Base-by-base conservation (phyloP, 768 basidiomycete genomes). In the Leccinum olivaceopallidum region DNA sequence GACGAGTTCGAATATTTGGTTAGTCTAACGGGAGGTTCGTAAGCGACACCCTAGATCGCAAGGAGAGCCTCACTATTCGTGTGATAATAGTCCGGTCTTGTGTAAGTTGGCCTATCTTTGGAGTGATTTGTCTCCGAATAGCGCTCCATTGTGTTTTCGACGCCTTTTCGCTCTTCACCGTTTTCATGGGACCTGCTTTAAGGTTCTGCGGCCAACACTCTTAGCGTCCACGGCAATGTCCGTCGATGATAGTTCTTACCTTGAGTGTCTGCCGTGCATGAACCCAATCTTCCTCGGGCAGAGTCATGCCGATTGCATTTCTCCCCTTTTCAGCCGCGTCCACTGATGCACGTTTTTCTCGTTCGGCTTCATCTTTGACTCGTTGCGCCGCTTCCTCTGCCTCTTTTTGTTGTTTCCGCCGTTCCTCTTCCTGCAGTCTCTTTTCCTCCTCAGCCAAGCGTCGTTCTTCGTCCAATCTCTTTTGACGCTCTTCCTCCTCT, bases 101-200 rank as follows among this genome's bases (percentile, higher is more conserved):
- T 6, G 92, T 94, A 26, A 96, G 74, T 71, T 95, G 94, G 8
- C 93, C 93, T 52, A 96, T 86, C 73, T 90, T 94, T 30, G 92
- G 90, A 4, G 86, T 92, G 53, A 96, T 92, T 67, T 87, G 82
- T 50, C 94, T 84, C 26, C 94, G 86, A 54, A 82, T 78, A 55
- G 80, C 81, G 55, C 80, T 85, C 86, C 90, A 93, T 28, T 80
- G 75, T 12, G 85, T 75, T 70, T 86, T 90, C 59, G 80, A 68
- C 6, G 72, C 71, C 52, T 81, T 78, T 66, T 87, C 73, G 4
- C 69, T 71, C 71, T 94, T 94, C 61, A 94, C 85, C 39, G 73
- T 67, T 53, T 79, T 82, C 79, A 92, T 83, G 26, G 83, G 77
- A 36, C 85, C 83, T 3, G 76, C 73, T 77, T 95, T 95, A 55